Evolutionary conservation across 352 stramenopile species (phyloP), one percentile per base, ranked within the genome.

Genomic region (Lagenidium sp.): DNA sequence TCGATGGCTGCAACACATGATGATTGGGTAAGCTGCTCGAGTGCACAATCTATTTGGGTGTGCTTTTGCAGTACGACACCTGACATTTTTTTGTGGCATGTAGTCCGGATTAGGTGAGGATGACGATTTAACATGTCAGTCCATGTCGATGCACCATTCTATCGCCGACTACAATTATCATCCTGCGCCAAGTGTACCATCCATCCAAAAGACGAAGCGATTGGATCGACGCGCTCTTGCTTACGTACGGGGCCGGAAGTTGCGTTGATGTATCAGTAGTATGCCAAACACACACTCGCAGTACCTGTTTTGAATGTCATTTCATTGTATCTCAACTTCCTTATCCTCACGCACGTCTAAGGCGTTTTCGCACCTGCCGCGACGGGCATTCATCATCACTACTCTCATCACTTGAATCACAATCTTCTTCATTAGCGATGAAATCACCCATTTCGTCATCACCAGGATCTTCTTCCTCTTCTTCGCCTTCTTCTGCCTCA

Each of bases 161-260:
- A 86, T 87, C 23, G 77, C 73, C 6, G 75, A 88, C 41, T 87
- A 86, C 50, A 87, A 80, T 38, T 63, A 82, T 28, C 70, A 85
- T 24, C 63, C 65, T 2, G 56, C 65, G 0, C 76, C 77, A 2
- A 79, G 73, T 1, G 77, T 64, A 1, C 58, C 74, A 6, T 86
- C 73, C 6, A 73, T 86, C 44, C 80, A 86, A 38, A 90, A 90
- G 41, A 81, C 71, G 20, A 93, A 93, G 47, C 58, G 69, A 13
- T 56, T 90, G 32, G 78, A 90, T 45, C 75, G 76, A 30, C 75
- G 80, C 19, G 74, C 80, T 3, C 41, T 93, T 40, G 77, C 80
- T 3, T 86, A 83, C 36, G 73, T 85, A 7, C 69, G 75, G 21
- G 77, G 75, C 6, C 67, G 78, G 2, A 90, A 88, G 39, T 30